Base-by-base conservation (phyloP, 148 eudicot species). In the Rheum nobile region DNA sequence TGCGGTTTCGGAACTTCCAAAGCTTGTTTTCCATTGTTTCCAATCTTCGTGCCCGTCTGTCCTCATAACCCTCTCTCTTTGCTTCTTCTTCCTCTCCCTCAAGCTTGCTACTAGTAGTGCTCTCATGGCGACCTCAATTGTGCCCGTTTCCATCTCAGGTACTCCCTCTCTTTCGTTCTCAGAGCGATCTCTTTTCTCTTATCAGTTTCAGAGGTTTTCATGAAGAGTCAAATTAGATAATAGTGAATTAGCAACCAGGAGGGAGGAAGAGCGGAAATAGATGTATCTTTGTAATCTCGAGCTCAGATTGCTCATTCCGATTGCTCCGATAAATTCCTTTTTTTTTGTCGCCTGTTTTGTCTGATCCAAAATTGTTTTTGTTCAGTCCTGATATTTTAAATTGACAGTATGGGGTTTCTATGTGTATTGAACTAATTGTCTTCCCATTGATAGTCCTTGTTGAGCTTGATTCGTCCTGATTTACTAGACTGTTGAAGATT, bases 91-190 rank as follows among this genome's bases (percentile, higher is more conserved):
- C 41, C 22, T 34, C 21, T 65, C 70, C 4, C 10, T 32, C 70
- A 13, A 65, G 39, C 70, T 65, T 55, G 28, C 29, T 16, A 14
- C n/a, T 65, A 14, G 41, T 34, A 6, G 39, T 34, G 70, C 70
- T 65, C 38, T 32, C 70, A 65, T 65, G 70, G 38, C 70, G 41
- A 65, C 70, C 70, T 65, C 70, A 65, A 31, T 65, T 17, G 70
- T 65, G 8, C 39, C 38, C 13, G 41, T 65, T 31, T 65, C 70
- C 41, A 65, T 65, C 41, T 32, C 70, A 65, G 70, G 70, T 65
- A 65, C 32, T 65, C 22, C 32, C 8, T 31, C 35, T 47, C 37
- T 8, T 61, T 65, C 22, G 22, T 29, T 65, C 70, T 32, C 39
- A 34, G 67, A 24, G 3, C 41, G 70, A 34, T 16, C 16, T 29